Base-by-base conservation (phyloP, 2,329 filamentous ascomycete genomes). In the Uncinocarpus reesii region DNA sequence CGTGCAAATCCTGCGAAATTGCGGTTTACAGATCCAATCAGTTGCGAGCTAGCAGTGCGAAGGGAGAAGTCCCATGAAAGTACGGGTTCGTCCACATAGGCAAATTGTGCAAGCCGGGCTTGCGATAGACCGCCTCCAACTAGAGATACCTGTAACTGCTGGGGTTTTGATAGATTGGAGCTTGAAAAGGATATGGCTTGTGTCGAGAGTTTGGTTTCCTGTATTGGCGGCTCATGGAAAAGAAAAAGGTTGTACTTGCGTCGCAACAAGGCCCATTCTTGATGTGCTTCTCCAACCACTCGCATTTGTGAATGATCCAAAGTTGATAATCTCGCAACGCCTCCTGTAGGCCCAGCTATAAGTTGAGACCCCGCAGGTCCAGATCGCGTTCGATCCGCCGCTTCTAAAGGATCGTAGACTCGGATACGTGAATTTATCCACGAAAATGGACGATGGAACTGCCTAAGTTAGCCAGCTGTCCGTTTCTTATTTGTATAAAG, bases 191-290 rank as follows among this genome's bases (percentile, higher is more conserved):
- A 59, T 2, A 75, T 57, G 28, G 65, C 62, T 16, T 62, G 62
- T 4, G 66, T 65, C 2, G 62, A 66, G 45, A 61, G 63, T 44
- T 61, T 63, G 47, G 61, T 59, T 50, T 60, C 60, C 13, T 57
- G 46, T 16, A 62, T 57, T 2, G 68, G 65, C 2, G 71, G 61
- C 23, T 71, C 62, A 18, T 77, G 71, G 45, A 74, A 73, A n/a
- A 78, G 71, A 59, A 80, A 82, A 13, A 83, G 65, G 53, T 81
- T 79, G 64, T 83, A 83, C 59, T 81, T 82, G 20, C 79, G 66
- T 29, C 79, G 67, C 4, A 81, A 57, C 0, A 75, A 77, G 1
- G 77, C 77, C 79, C 79, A 82, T 60, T 79, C 71, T 55, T 80
- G 78, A 55, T 81, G 77, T 32, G 76, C 73, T 62, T 80, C 76